phyloP scores from a whole-genome alignment of 352 stramenopile genomes.

The Pythium monospermum region DNA sequence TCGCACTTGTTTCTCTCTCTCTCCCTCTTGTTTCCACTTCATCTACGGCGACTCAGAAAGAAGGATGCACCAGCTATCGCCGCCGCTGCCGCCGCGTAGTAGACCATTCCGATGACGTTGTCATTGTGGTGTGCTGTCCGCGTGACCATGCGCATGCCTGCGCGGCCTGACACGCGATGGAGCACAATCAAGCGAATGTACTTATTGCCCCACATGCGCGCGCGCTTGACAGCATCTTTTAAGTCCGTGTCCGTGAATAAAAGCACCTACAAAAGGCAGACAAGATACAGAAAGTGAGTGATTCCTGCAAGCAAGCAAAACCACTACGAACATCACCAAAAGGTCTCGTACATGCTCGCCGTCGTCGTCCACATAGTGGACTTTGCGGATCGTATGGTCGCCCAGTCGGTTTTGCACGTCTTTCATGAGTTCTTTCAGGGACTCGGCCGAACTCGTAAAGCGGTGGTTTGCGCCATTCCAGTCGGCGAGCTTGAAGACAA shows the following conservation, averaged over 20 bases:
- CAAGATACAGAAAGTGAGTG: background rate
- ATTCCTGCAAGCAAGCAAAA: background rate
- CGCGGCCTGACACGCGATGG: conserved; percentile 32
- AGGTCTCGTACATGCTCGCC: conserved; percentile 57
- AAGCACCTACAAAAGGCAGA: conserved; percentile 36
- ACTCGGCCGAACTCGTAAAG: conserved; percentile 79
- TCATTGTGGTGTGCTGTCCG: conserved; percentile 38
- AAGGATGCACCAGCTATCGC: conserved; percentile 76
- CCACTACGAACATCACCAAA: background rate
- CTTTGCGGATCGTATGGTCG: conserved; percentile 65
- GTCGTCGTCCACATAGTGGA: conserved; percentile 84
- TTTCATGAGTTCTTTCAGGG: conserved; percentile 57
- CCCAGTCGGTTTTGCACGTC: conserved; percentile 72
- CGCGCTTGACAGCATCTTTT: conserved; percentile 71
- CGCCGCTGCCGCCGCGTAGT: conserved; percentile 69
- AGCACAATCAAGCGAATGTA: conserved; percentile 74
- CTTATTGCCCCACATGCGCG: conserved; percentile 78
- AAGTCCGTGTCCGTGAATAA: conserved; percentile 78
- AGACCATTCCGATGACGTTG: conserved; percentile 63
- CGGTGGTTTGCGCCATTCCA: conserved; percentile 79
- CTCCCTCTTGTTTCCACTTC: conserved; percentile 11
- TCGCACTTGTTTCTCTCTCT: no score
- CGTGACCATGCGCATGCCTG: conserved; percentile 16
- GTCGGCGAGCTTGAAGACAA: conserved; percentile 83
- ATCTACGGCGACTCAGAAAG: conserved; percentile 69